Evolutionary conservation across 257 asterid genomes (phyloP).

Genomic region (Eucommia ulmoides): DNA sequence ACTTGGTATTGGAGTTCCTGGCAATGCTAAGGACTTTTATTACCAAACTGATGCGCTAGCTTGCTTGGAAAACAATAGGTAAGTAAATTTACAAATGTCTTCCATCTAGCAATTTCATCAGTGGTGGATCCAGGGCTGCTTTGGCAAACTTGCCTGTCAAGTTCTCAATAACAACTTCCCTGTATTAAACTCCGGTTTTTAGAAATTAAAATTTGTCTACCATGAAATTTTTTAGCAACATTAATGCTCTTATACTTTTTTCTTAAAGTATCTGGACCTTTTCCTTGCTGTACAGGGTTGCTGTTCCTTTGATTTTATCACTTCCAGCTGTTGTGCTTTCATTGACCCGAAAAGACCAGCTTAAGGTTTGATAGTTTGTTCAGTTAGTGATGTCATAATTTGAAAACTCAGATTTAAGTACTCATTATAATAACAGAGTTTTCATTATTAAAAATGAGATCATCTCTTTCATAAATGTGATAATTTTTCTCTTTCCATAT

Average conservation of each 20-base stretch:
- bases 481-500: too few species aligned
- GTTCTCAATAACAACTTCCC: neutral
- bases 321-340: slow-evolving; percentile 78
- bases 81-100: slow-evolving; percentile 6
- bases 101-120: neutral
- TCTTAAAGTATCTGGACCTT: neutral
- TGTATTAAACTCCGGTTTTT: neutral
- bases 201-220: neutral
- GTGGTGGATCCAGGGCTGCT: too few species aligned
- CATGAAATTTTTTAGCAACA: neutral
- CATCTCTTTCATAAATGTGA: too few species aligned
- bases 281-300: slow-evolving; percentile 38
- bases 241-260: too few species aligned
- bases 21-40: slow-evolving; percentile 62
- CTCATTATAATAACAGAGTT: too few species aligned
- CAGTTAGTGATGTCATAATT: too few species aligned
- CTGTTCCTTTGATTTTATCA: slow-evolving; percentile 74
- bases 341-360: slow-evolving; percentile 57
- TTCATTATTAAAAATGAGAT: too few species aligned
- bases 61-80: slow-evolving; percentile 66
- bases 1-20: slow-evolving; percentile 83
- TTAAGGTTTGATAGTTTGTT: slow-evolving; percentile 49
- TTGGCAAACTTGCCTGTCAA: neutral
- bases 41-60: slow-evolving; percentile 76
- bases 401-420: too few species aligned